These are phyloP conservation scores for Phytophthora niederhauseri DNA, from an alignment of 352 stramenopile species.

Conservation along the genomic window DNA sequence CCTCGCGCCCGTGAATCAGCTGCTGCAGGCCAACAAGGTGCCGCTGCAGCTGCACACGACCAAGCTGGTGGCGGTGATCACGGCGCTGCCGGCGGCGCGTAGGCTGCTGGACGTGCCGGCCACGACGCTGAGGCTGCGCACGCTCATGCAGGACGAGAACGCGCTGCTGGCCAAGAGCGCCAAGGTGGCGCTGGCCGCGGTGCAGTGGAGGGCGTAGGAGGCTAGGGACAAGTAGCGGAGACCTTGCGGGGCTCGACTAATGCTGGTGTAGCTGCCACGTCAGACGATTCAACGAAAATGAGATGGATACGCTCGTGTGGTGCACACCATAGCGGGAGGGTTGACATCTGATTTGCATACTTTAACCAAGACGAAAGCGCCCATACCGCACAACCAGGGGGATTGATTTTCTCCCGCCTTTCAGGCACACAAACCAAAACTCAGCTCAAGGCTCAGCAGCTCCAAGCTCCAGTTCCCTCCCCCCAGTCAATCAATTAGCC, in stretches of 20 bases:
- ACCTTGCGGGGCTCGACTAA: background rate
- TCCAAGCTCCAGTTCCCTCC: constrained; percentile 10
- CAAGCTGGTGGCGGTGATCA: constrained; percentile 68
- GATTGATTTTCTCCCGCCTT: constrained; percentile 26
- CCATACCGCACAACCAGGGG: constrained; percentile 1
- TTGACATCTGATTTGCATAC: constrained; percentile 41
- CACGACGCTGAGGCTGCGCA: constrained; percentile 57
- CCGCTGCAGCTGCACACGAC: constrained; percentile 68
- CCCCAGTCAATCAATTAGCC: constrained; percentile 21
- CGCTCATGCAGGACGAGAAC: constrained; percentile 53
- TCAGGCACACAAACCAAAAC: constrained; percentile 35
- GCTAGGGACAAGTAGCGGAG: background rate
- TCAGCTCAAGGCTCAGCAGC: constrained; percentile 29
- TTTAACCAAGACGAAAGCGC: constrained; percentile 16
- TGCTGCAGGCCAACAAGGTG: constrained; percentile 64
- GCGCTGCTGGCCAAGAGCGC: constrained; percentile 61
- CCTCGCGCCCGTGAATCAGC: constrained; percentile 55
- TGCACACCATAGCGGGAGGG: constrained; percentile 18
- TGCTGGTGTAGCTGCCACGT: background rate
- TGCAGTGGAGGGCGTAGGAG: constrained; percentile 63
- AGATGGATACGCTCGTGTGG: constrained; percentile 26
- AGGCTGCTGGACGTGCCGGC: constrained; percentile 50
- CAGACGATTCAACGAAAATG: constrained; percentile 3
- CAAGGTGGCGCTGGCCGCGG: constrained; percentile 51
- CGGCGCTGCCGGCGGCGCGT: constrained; percentile 60